Evolutionary conservation across 1,284 basidiomycete species (phyloP).

Genomic region (Naganishia sp.): DNA sequence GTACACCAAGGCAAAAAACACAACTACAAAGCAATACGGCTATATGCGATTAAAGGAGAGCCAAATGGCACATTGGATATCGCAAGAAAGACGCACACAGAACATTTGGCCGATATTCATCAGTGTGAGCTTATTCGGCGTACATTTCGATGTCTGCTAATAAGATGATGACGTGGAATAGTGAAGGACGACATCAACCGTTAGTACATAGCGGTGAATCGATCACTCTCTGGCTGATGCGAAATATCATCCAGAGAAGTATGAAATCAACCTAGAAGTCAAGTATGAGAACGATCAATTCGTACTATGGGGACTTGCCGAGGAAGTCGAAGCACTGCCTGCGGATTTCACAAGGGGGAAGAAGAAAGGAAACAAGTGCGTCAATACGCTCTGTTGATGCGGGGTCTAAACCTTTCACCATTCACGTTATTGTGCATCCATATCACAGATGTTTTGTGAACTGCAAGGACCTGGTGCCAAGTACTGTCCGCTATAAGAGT

Average conservation of each 20-base stretch:
- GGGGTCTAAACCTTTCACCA: not conserved
- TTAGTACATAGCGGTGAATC: not conserved
- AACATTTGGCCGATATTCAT: conserved; percentile 80
- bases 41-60: conserved; percentile 83
- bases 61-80: conserved; percentile 82
- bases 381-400: not conserved
- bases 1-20: conserved; percentile 31
- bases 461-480: conserved; percentile 63
- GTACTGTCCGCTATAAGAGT: conserved; percentile 36
- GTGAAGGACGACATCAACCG: conserved; percentile 30
- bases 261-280: conserved; percentile 65
- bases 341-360: conserved; percentile 68
- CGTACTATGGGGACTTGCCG: conserved; percentile 68
- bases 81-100: conserved; percentile 86
- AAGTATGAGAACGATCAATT: conserved; percentile 70
- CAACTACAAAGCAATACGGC: conserved; percentile 61
- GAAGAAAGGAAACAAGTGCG: conserved; percentile 67
- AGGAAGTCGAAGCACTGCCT: conserved; percentile 63
- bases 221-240: not conserved
- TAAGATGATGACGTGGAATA: not conserved
- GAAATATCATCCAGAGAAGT: conserved; percentile 56
- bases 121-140: conserved; percentile 27
- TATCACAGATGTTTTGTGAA: conserved; percentile 10
- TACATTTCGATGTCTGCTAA: not conserved
- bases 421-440: too few species aligned